phyloP scores from a whole-genome alignment of 306 rosid species.

The Castanopsis chinensis region DNA sequence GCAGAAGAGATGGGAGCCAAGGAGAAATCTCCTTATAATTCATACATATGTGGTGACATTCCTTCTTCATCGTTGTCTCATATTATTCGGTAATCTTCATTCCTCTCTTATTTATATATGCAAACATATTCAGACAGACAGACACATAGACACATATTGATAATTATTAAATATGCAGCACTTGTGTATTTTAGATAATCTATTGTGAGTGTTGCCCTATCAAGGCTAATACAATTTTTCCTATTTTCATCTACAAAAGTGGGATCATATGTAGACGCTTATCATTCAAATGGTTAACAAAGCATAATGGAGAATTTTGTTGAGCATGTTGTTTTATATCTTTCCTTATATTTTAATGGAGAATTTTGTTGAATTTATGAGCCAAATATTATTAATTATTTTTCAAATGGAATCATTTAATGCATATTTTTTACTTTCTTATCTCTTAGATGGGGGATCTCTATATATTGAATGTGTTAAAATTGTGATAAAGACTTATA shows the following conservation, averaged over 20 bases:
- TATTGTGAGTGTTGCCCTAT: not conserved
- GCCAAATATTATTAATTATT: not conserved
- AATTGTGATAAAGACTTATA: not conserved
- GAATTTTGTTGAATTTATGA: not conserved
- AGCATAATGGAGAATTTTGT: not conserved
- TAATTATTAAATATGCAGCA: not conserved
- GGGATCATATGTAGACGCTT: not conserved
- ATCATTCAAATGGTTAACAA: not conserved
- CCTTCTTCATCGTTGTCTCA: slow-evolving; percentile 53
- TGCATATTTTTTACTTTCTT: no score
- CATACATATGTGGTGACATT: slow-evolving; percentile 32
- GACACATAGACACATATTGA: not conserved
- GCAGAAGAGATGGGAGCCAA: slow-evolving; percentile 68
- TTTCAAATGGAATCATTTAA: not conserved
- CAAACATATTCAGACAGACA: not conserved
- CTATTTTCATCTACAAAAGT: not conserved
- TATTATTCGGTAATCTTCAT: slow-evolving; percentile 52
- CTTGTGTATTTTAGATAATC: not conserved
- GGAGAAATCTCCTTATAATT: slow-evolving; percentile 45
- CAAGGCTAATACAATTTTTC: not conserved
- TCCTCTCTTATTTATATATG: slow-evolving; percentile 13
- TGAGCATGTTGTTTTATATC: not conserved
- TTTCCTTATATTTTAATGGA: not conserved
- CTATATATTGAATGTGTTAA: not conserved
- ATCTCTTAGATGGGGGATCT: not conserved